Percentiles rank a stretch among this genome's conserved stretches.
phyloP scores from a whole-genome alignment of 116 monocot species.

The Cymodocea nodosa region DNA sequence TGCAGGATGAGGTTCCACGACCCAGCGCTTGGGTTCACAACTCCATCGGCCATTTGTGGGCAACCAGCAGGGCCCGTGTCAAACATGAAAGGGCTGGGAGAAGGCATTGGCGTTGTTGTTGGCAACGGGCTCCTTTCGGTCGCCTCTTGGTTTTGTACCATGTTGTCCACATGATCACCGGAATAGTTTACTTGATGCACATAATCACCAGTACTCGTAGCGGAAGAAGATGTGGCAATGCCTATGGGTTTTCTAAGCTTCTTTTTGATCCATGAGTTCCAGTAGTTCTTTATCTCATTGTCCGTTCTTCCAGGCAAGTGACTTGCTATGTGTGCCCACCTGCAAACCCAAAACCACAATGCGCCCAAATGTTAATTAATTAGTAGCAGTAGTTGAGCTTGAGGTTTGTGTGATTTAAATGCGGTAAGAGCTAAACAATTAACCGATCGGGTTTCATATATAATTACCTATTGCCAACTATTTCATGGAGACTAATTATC shows the following conservation, averaged over 20 bases:
- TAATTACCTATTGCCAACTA: slow-evolving; percentile 39
- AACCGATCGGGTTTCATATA: no score
- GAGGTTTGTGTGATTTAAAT: background rate
- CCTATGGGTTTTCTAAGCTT: slow-evolving; percentile 39
- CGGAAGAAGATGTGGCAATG: slow-evolving; percentile 1
- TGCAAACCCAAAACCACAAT: slow-evolving; percentile 1
- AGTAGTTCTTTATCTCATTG: slow-evolving; percentile 72
- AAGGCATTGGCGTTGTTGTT: background rate
- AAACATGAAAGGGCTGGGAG: background rate
- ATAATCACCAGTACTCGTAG: slow-evolving; percentile 6
- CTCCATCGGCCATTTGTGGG: background rate
- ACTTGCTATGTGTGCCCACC: slow-evolving; percentile 62
- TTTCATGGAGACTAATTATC: slow-evolving; percentile 31
- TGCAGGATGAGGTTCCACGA: background rate
- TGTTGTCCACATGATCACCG: background rate
- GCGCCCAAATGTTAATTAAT: background rate
- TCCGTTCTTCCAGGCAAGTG: slow-evolving; percentile 55
- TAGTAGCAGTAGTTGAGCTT: background rate
- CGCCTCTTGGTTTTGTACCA: background rate
- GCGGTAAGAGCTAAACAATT: background rate
- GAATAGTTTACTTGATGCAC: slow-evolving; percentile 2
- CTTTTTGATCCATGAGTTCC: slow-evolving; percentile 91
- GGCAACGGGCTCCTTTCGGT: background rate
- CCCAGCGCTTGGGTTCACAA: background rate
- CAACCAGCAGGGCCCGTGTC: background rate